Percentiles rank a stretch among this genome's conserved stretches.
Evolutionary conservation across 225 moss, liverwort and hornwort species (phyloP).

Genomic region (Lunularia cruciata): DNA sequence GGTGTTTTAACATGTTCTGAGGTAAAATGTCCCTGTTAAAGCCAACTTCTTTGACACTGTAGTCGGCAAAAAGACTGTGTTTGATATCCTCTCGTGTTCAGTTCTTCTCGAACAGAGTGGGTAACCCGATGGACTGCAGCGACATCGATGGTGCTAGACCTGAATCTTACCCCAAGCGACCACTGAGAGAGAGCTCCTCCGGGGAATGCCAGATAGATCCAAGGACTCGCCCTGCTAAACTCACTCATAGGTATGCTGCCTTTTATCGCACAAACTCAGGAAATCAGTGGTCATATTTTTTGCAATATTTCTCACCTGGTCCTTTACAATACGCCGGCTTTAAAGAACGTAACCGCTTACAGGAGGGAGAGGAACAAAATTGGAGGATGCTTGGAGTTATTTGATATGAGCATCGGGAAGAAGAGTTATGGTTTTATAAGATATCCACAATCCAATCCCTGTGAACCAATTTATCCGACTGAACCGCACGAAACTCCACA

Average conservation of each 20-base stretch:
- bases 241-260: constrained; percentile 47
- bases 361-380: constrained; percentile 68
- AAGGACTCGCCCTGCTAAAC: constrained; percentile 55
- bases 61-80: no score
- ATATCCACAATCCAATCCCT: constrained; percentile 70
- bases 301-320: no score
- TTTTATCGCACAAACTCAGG: no score
- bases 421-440: constrained; percentile 71
- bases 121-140: constrained; percentile 54
- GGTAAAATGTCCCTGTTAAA: not conserved
- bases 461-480: constrained; percentile 77
- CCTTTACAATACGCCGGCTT: not conserved
- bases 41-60: not conserved
- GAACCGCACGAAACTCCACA: constrained; percentile 68
- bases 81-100: constrained; percentile 28
- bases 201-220: constrained; percentile 56
- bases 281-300: no score
- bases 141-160: constrained; percentile 73
- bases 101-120: constrained; percentile 69
- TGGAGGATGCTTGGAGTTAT: constrained; percentile 68
- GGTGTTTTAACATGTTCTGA: not conserved
- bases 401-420: constrained; percentile 86
- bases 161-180: constrained; percentile 44
- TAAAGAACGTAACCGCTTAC: not conserved
- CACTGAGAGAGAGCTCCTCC: constrained; percentile 60